Base-by-base conservation (phyloP, 345 rosid genomes). In the Aquilaria yunnanensis region DNA sequence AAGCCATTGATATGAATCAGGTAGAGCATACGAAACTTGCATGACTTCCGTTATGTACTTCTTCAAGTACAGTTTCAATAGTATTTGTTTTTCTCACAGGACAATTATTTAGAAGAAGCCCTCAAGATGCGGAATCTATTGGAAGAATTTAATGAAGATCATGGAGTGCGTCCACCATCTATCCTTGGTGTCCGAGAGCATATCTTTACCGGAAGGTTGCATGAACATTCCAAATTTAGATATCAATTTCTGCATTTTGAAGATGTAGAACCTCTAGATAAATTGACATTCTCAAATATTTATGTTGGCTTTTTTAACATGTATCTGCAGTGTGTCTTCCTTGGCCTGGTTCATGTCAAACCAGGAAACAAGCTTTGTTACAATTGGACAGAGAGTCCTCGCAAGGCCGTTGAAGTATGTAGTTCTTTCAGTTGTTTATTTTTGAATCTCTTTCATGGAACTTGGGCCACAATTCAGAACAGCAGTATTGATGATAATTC, bases 301-400 rank as follows among this genome's bases (percentile, higher is more conserved):
- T 31, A 34, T 16, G 29, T 75, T 65, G 66, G 41, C 52, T 63
- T 23, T 52, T 61, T 14, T 49, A 61, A 53, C 64, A 60, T 64
- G 41, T 48, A 37, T 53, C 47, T 75, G 75, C 85, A 94, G 97
- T 83, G 97, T 94, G 57, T 94, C 99, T 47, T 94, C 99, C 78
- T 56, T 94, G 72, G 99, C 96, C 29, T 94, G 97, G 99, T 90
- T 94, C 74, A 94, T 94, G 99, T 94, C 97, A 47, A 94, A 90
- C 62, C 99, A 94, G 72, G 97, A 90, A 76, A 86, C 97, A 8
- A 94, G 99, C 65, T 94, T 94, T 53, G 97, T 94, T 59, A 90
- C 97, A 59, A 81, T 94, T 60, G 99, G 96, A 71, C 99, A 94
- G 72, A 84, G 99, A 79, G 97, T 94, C 73, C 93, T 90, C 12